Evolutionary conservation across 202 grass and related monocot genomes (phyloP).

Genomic region (Carex arenaria): DNA sequence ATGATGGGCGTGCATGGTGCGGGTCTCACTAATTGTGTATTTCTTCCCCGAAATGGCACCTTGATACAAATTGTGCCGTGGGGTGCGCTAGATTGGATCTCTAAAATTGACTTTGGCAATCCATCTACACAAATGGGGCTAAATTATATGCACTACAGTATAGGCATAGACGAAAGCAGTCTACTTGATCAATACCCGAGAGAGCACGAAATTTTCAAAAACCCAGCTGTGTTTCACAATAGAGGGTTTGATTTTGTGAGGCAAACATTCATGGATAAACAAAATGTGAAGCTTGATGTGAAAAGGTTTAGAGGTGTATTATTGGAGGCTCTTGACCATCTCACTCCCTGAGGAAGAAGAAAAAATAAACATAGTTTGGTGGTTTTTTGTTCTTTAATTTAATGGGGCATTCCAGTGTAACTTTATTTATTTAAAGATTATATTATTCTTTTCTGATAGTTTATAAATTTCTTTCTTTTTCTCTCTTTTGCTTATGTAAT

Average conservation of each 20-base stretch:
- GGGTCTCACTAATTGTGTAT: constrained; percentile 80
- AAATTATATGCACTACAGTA: constrained; percentile 80
- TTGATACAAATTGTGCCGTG: constrained; percentile 83
- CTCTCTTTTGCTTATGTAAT: constrained; percentile 24
- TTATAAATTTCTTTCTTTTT: constrained; percentile 14
- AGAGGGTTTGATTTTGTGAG: constrained; percentile 56
- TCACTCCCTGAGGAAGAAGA: constrained; percentile 41
- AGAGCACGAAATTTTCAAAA: constrained; percentile 77
- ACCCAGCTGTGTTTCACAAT: constrained; percentile 55
- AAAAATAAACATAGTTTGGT: background rate
- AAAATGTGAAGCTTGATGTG: constrained; percentile 79
- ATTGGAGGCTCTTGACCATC: constrained; percentile 66
- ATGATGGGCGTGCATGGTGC: constrained; percentile 92
- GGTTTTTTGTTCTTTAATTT: constrained; percentile 7
- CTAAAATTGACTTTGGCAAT: constrained; percentile 58
- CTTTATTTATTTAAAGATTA: constrained; percentile 21
- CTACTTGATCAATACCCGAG: constrained; percentile 62
- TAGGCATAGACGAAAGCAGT: constrained; percentile 70
- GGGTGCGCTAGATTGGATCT: constrained; percentile 84
- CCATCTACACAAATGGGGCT: constrained; percentile 58
- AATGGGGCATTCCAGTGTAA: constrained; percentile 29
- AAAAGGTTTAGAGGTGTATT: constrained; percentile 68
- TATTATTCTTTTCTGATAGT: constrained; percentile 40
- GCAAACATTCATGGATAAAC: constrained; percentile 81
- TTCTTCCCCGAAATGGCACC: constrained; percentile 69